phyloP scores from a whole-genome alignment of 1,139 yeast species.

The Yamadazyma sp. region DNA sequence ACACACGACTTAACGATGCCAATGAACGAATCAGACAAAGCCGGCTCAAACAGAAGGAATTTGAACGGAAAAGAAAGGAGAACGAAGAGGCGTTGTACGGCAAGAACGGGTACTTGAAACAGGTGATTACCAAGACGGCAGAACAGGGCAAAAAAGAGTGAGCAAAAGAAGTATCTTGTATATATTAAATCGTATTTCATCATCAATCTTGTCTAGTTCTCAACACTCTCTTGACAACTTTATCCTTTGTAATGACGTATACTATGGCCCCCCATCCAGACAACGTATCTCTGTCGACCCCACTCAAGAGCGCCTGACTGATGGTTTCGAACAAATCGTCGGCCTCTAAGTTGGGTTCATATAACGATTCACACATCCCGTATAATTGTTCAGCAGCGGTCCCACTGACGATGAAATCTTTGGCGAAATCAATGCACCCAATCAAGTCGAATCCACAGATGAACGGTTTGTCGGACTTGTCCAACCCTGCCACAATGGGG shows the following conservation, averaged over 20 bases:
- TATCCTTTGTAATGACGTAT: constrained; percentile 88
- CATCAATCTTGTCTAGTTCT: constrained; percentile 86
- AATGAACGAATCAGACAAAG: constrained; percentile 60
- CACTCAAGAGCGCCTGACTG: constrained; percentile 89
- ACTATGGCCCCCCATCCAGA: constrained; percentile 99
- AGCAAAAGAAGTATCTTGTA: neutral
- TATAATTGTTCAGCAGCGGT: constrained; percentile 94
- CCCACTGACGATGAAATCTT: constrained; percentile 96
- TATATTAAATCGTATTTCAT: neutral
- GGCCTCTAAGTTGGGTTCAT: constrained; percentile 90
- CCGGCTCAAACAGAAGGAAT: constrained; percentile 53
- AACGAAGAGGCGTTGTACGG: constrained; percentile 80
- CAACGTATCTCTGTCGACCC: constrained; percentile 95
- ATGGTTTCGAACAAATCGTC: constrained; percentile 96
- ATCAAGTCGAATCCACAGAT: constrained; percentile 95
- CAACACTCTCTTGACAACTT: constrained; percentile 81
- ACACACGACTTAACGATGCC: constrained; percentile 69
- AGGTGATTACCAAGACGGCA: constrained; percentile 39
- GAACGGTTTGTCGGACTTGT: constrained; percentile 80
- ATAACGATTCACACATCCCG: constrained; percentile 98
- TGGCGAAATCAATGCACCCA: constrained; percentile 94
- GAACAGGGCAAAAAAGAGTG: neutral
- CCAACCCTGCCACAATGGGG: constrained; percentile 94
- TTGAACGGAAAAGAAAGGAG: constrained; percentile 58
- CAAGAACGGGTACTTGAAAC: constrained; percentile 68